Conservation (phyloP, 352 stramenopile genomes). For the Blastocystis hominis region DNA sequence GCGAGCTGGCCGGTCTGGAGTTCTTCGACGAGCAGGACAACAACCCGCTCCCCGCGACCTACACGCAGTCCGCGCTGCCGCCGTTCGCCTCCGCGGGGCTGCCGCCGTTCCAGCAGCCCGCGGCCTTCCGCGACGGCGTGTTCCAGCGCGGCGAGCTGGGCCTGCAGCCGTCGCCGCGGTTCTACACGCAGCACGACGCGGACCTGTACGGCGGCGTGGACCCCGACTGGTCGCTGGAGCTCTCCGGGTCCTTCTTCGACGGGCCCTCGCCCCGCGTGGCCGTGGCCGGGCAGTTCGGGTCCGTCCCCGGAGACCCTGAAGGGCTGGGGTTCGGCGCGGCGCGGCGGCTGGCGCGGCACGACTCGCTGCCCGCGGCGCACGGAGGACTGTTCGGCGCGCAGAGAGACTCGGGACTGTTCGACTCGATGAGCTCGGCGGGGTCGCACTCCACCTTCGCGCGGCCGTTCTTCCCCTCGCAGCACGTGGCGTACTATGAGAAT, state of each 20-base stretch:
- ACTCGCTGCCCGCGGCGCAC: not conserved
- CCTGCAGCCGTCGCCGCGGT: not conserved
- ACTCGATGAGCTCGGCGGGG: not conserved
- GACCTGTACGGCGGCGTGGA: not conserved
- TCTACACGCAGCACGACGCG: not conserved
- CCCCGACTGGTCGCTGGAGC: not conserved
- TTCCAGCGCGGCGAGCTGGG: not conserved
- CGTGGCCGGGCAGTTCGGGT: not conserved
- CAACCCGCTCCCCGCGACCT: conserved; percentile 25
- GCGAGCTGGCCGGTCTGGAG: not conserved
- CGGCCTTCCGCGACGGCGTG: not conserved
- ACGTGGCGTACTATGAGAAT: not conserved
- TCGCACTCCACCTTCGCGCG: not conserved
- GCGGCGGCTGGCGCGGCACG: not conserved
- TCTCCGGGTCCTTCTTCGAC: not conserved
- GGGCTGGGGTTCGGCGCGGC: not conserved
- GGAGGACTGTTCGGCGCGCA: not conserved
- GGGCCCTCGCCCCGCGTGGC: not conserved
- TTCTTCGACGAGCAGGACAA: conserved; percentile 57
- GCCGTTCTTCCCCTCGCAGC: not conserved
- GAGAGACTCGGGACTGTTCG: not conserved
- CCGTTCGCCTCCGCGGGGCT: not conserved
- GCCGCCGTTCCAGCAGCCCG: not conserved
- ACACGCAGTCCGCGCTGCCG: not conserved
- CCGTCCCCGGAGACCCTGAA: not conserved